Base-by-base conservation (phyloP, 495 filamentous ascomycete genomes). In the Rhypophila decipiens region DNA sequence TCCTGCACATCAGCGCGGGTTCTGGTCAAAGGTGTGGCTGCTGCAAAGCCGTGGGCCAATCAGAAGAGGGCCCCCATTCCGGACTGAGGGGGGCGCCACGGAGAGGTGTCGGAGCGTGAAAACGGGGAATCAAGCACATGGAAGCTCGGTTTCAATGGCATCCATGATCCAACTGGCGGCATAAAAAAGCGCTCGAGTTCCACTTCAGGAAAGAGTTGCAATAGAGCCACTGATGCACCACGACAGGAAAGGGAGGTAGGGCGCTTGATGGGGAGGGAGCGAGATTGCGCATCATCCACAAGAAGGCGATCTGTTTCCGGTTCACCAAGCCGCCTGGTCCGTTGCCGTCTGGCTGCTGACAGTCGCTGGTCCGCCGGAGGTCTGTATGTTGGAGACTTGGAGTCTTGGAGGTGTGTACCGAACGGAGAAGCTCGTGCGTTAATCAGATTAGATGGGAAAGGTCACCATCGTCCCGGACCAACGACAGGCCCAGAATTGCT, bases 21-120 rank as follows among this genome's bases (percentile, higher is more conserved):
- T 35, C n/a, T n/a, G n/a, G n/a, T n/a, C 46, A 41, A 53, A 48
- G 46, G 51, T 49, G 51, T 49, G 47, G 35, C 34, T 23, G 38
- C 39, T 27, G 19, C 21, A 38, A 41, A 47, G 35, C 18, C 36
- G 44, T 46, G 33, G 37, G 48, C 50, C 24, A 53, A 53, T 57
- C 27, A 18, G 46, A 50, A 39, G 27, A 44, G 51, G 39, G 13
- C 53, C 49, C 42, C 48, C 44, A 39, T 17, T 40, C 24, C 8
- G 35, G 45, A 34, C 19, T 13, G 41, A 39, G 46, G 33, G 43
- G 38, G 44, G 24, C 21, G 18, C 37, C 20, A 27, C 10, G 39
- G 49, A 22, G 37, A 29, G 15, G 44, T 18, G 39, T 17, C 21
- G 23, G 10, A 13, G 44, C 12, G 31, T n/a, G 27, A 33, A 27